Conservation (phyloP, 1,284 basidiomycete genomes). For the Peniophora sp. region DNA sequence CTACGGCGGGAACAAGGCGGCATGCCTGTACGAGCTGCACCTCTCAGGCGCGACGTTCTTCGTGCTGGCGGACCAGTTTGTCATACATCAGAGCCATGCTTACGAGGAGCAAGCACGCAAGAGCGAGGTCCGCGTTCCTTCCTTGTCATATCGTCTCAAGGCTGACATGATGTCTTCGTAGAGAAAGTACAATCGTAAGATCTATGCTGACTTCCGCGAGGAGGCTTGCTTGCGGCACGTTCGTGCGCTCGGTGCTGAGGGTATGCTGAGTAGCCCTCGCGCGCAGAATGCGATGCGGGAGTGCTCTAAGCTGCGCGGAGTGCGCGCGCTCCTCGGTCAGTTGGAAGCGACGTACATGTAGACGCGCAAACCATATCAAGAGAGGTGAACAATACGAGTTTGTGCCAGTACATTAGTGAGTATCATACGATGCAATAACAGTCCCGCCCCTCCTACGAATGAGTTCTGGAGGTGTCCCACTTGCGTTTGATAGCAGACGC, state of each 20-base stretch:
- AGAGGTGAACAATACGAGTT: too few species aligned
- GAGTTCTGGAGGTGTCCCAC: too few species aligned
- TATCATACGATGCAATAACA: too few species aligned
- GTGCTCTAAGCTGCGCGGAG: constrained; percentile 57
- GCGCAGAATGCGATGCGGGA: constrained; percentile 52
- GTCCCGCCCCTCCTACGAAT: too few species aligned
- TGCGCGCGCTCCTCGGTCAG: constrained; percentile 31
- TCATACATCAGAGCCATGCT: constrained; percentile 77
- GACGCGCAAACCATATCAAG: too few species aligned
- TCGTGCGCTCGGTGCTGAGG: constrained; percentile 42
- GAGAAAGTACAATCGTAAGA: constrained; percentile 69
- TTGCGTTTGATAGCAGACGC: too few species aligned
- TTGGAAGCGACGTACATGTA: constrained; percentile 14
- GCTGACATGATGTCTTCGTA: constrained; percentile 19
- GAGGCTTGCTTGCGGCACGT: constrained; percentile 55
- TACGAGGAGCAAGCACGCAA: constrained; percentile 71
- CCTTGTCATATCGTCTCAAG: background rate
- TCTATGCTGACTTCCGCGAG: constrained; percentile 72
- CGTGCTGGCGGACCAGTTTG: constrained; percentile 77
- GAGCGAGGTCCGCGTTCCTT: constrained; percentile 43
- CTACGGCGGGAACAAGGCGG: constrained; percentile 70
- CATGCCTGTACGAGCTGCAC: constrained; percentile 60
- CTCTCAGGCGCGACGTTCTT: constrained; percentile 66
- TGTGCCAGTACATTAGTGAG: too few species aligned
- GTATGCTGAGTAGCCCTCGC: constrained; percentile 35